Evolutionary conservation across 31 red algal species (phyloP), one percentile per base, ranked within the genome.

Genomic region (Endocladia muricata): DNA sequence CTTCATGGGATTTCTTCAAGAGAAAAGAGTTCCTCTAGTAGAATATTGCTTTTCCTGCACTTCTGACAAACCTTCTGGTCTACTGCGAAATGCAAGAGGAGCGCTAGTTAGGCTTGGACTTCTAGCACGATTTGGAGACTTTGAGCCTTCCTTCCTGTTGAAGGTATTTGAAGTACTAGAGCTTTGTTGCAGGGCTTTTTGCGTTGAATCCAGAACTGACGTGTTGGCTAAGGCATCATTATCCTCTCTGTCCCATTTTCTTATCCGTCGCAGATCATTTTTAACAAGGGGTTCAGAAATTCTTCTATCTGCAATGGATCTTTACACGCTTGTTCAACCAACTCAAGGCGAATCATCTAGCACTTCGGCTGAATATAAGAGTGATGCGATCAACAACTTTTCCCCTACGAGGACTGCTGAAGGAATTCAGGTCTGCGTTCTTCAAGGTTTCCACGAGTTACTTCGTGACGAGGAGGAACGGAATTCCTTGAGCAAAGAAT

Each of bases 401-500:
- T n/a, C n/a, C n/a, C n/a, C n/a, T n/a, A n/a, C n/a, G n/a, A n/a
- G n/a, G 23, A 41, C 38, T 48, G 57, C 22, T 3, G 70, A 84
- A 26, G 76, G 74, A 8, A 57, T 88, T 8, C 60, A 73, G 36
- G 37, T 88, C 26, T 78, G 66, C 39, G 74, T 88, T 15, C 68
- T 88, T 28, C 75, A 88, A 74, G 84, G 84, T 35, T 88, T 88
- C 47, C 74, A 80, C n/a, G 84, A 88, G 35, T 60, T 88, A 3
- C 57, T 88, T 3, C 75, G 84, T 42, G 84, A 88, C 54, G 84
- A 88, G 36, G 84, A 88, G 42, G 84, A 88, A 5, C 64, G 84
- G 29, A 88, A 88, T 67, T 67, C 70, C 2, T 33, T 4, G 1
- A 63, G 37, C 1, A 78, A 78, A 23, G 19, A 28, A 29, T 37